Conservation (phyloP, 495 filamentous ascomycete species). For the Penicillium daleae region DNA sequence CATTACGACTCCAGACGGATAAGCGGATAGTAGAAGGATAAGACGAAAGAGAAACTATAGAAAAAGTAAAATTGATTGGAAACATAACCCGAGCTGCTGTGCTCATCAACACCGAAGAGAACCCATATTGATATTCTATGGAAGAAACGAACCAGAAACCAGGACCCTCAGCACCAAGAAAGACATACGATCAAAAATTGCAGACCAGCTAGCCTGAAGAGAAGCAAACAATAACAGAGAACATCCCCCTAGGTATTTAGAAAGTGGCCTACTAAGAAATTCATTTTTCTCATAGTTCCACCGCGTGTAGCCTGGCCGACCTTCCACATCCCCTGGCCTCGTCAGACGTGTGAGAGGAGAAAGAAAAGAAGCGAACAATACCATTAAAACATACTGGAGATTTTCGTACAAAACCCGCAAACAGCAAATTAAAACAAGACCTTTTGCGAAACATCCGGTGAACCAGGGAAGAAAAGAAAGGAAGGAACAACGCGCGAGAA, state of each 20-base stretch:
- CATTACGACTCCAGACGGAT: neutral
- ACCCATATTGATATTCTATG: conserved; percentile 5
- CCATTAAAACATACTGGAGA: conserved; percentile 33
- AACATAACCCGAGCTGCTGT: neutral
- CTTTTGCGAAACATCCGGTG: conserved; percentile 23
- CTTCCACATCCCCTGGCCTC: conserved; percentile 5
- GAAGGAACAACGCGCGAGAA: conserved; percentile 23
- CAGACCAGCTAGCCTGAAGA: neutral
- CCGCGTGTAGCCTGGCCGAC: neutral
- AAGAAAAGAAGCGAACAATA: conserved; percentile 15
- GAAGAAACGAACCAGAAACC: neutral
- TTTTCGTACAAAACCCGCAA: conserved; percentile 30
- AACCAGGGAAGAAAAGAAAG: conserved; percentile 11
- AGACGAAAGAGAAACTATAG: neutral
- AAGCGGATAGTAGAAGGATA: neutral
- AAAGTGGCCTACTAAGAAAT: neutral
- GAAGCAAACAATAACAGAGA: neutral
- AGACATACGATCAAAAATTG: neutral
- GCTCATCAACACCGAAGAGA: neutral
- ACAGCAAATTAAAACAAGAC: conserved; percentile 25
- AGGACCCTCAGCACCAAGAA: neutral
- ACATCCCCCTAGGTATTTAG: neutral
- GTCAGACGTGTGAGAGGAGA: conserved; percentile 5
- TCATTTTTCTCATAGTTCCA: neutral
- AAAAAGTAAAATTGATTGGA: neutral